Conservation (phyloP, 495 filamentous ascomycete genomes). For the Aspergillus leporis region DNA sequence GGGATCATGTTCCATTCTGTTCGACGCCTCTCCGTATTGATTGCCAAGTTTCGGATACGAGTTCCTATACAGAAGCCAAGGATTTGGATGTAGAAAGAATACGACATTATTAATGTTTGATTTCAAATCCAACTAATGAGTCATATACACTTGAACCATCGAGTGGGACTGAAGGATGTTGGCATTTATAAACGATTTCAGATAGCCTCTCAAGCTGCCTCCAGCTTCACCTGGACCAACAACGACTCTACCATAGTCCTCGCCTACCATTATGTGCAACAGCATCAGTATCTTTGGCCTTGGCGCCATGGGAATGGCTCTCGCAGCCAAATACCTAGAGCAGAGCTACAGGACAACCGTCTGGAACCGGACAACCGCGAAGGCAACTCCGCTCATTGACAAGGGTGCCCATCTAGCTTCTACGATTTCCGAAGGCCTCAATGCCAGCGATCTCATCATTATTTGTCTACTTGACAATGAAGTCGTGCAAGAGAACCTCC, state of each 20-base stretch:
- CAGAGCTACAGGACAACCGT: slow-evolving; percentile 10
- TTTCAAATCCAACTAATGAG: not conserved
- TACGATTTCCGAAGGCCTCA: slow-evolving; percentile 4
- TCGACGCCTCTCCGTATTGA: not conserved
- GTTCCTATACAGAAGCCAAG: not conserved
- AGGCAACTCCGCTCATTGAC: slow-evolving; percentile 2
- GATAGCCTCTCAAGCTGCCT: not conserved
- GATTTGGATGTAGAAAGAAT: not conserved
- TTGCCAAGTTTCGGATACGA: not conserved
- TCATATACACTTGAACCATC: not conserved
- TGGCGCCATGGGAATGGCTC: slow-evolving; percentile 16
- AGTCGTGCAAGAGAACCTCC: slow-evolving; percentile 9
- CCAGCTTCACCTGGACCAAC: too few relatives aligned
- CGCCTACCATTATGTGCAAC: not conserved
- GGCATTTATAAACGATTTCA: not conserved
- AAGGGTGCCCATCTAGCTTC: slow-evolving; percentile 5
- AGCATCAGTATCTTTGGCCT: slow-evolving; percentile 14
- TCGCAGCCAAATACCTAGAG: slow-evolving; percentile 13
- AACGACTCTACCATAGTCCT: too few relatives aligned
- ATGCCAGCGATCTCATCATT: slow-evolving; percentile 11
- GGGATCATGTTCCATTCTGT: not conserved
- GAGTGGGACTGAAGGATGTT: not conserved
- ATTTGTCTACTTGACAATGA: slow-evolving; percentile 16
- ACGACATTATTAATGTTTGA: not conserved
- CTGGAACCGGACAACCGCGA: slow-evolving; percentile 13